These are phyloP conservation scores for Beauveria caledonica DNA, from an alignment of 2,329 filamentous ascomycete species.

Conservation along the genomic window DNA sequence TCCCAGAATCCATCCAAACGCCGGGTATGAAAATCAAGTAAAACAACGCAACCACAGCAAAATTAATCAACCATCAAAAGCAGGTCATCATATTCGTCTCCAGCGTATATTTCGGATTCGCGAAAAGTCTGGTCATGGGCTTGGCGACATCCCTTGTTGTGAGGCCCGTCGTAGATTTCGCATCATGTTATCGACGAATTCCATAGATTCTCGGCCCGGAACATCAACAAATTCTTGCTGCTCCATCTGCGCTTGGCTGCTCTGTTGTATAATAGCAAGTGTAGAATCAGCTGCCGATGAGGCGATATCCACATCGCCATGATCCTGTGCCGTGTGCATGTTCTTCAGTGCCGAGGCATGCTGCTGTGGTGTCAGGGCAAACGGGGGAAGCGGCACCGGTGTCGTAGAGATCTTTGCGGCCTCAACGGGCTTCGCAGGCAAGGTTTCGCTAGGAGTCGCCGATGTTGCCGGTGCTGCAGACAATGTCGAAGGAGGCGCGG, in stretches of 20 bases:
- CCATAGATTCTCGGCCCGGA: conserved; percentile 35
- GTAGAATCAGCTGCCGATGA: no score
- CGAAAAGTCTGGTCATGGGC: background rate
- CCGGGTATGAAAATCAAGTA: background rate
- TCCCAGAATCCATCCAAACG: background rate
- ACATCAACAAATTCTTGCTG: conserved; percentile 32
- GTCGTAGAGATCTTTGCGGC: conserved; percentile 19
- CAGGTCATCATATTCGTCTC: background rate
- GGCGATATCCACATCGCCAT: background rate
- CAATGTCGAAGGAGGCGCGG: background rate
- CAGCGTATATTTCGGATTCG: background rate
- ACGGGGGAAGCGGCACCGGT: conserved; percentile 24
- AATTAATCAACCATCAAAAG: background rate
- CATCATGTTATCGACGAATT: conserved; percentile 46
- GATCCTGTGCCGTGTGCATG: background rate
- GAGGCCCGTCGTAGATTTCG: conserved; percentile 35
- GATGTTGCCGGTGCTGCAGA: background rate
- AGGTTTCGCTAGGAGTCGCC: background rate
- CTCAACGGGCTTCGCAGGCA: background rate
- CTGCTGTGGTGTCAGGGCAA: conserved; percentile 6
- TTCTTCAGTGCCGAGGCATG: background rate
- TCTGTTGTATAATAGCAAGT: background rate
- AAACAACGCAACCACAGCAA: background rate
- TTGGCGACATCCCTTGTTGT: background rate
- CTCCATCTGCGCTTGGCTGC: conserved; percentile 14